Base-by-base conservation (phyloP, 768 basidiomycete species). In the Russula lepida region DNA sequence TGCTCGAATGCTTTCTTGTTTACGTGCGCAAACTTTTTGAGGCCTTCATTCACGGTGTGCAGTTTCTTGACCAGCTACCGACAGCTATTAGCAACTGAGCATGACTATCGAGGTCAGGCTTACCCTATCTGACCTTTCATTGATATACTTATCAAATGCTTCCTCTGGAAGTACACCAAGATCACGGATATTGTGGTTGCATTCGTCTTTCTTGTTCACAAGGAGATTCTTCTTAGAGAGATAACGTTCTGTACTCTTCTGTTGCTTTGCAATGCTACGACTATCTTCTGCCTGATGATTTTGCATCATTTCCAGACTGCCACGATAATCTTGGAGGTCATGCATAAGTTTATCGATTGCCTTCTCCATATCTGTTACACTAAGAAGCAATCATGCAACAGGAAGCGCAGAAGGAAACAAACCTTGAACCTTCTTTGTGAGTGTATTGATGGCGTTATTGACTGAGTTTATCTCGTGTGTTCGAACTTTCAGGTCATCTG, bases 1-100 rank as follows among this genome's bases (percentile, higher is more conserved):
- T 98, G 95, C 71, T 99, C 97, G 70, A 95, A 95, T 1, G 95
- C 97, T 70, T 98, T 98, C 79, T 99, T 99, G 79, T 99, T 99
- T 64, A 98, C 95, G 70, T 98, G 94, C 0, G 93, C 91, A 69
- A 95, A 99, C 72, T 94, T 95, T 73, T 97, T 95, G 67, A 99
- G 77, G 28, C 84, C 83, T 69, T 98, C 95, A 69, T 98, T 97
- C 63, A 94, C 86, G 15, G 81, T 78, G 66, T 95, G 94, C n/a
- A 99, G 79, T 65, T 89, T 89, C 75, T 93, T 95, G 68, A 95
- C 84, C 48, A 99, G 79, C 95, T 99, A 68, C 21, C 32, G 25
- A 21, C 59, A 37, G 33, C 43, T 21, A 25, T 30, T 59, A 41
- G 32, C 5, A 30, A 46, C 56, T 19, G n/a, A 49, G 13, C 6